Conservation (phyloP, 179 eudicot genomes). For the Drosera spatulata region DNA sequence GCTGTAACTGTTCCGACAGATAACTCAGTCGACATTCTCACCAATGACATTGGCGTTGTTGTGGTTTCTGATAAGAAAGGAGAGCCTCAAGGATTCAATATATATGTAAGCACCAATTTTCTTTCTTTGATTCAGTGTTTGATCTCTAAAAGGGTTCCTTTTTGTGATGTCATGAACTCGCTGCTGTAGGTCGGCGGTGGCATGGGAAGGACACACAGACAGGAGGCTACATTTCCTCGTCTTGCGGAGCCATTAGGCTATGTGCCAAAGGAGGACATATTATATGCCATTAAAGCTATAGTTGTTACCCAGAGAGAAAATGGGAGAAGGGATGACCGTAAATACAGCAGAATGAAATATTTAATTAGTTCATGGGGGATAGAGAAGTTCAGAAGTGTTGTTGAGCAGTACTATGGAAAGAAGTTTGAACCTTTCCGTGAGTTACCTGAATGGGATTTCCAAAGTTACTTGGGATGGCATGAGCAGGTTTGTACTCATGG, state of each 20-base stretch:
- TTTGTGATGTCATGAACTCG: constrained; percentile 4
- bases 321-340: constrained; percentile 98
- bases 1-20: constrained; percentile 97
- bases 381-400: constrained; percentile 86
- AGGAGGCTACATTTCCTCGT: constrained; percentile 85
- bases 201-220: constrained; percentile 97
- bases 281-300: constrained; percentile 98
- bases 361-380: constrained; percentile 95
- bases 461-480: constrained; percentile 96
- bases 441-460: constrained; percentile 96
- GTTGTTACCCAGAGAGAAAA: constrained; percentile 95
- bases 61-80: constrained; percentile 83
- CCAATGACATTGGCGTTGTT: constrained; percentile 90
- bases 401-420: constrained; percentile 89
- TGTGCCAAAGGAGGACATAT: constrained; percentile 92
- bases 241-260: constrained; percentile 94
- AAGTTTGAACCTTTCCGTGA: constrained; percentile 77
- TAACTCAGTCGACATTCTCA: constrained; percentile 86
- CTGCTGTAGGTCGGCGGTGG: constrained; percentile 93
- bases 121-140: neutral
- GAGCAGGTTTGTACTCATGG: constrained; percentile 55
- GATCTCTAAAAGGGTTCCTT: neutral
- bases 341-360: constrained; percentile 93
- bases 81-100: constrained; percentile 85
- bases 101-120: constrained; percentile 47